These are phyloP conservation scores for Euphorbia pulcherrima DNA, from an alignment of 345 rosid species.

Conservation along the genomic window DNA sequence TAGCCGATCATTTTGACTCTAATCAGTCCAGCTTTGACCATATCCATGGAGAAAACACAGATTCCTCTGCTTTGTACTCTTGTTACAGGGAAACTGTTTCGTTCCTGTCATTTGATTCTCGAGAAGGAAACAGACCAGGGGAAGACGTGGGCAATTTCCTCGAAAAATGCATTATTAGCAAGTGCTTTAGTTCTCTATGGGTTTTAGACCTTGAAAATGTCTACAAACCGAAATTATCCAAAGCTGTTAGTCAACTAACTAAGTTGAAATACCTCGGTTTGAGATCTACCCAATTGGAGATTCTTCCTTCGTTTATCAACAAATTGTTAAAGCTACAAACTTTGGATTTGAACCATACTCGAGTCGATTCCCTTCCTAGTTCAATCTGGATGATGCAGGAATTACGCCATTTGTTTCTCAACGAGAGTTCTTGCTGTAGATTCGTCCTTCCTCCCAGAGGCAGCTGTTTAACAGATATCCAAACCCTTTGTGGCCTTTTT, in stretches of 20 bases:
- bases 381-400: constrained; percentile 15
- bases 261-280: constrained; percentile 28
- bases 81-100: constrained; percentile 12
- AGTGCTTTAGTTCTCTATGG: constrained; percentile 9
- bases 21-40: constrained; percentile 13
- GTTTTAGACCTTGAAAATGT: constrained; percentile 29
- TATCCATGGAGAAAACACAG: constrained; percentile 11
- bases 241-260: constrained; percentile 14
- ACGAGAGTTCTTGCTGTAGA: constrained; percentile 7
- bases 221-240: constrained; percentile 21
- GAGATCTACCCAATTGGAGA: constrained; percentile 21
- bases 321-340: constrained; percentile 18
- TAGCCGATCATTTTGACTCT: constrained; percentile 22
- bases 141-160: constrained; percentile 26
- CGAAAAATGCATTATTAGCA: constrained; percentile 9
- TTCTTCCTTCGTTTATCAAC: background rate
- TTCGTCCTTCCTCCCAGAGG: constrained; percentile 1
- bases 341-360: constrained; percentile 24
- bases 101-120: constrained; percentile 14
- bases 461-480: constrained; percentile 8
- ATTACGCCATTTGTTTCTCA: constrained; percentile 5
- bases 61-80: background rate
- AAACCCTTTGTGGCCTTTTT: constrained; percentile 13
- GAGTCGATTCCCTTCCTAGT: constrained; percentile 5
- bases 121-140: constrained; percentile 24